Evolutionary conservation across 2,329 filamentous ascomycete genomes (phyloP).

Genomic region (Alternaria sp.): DNA sequence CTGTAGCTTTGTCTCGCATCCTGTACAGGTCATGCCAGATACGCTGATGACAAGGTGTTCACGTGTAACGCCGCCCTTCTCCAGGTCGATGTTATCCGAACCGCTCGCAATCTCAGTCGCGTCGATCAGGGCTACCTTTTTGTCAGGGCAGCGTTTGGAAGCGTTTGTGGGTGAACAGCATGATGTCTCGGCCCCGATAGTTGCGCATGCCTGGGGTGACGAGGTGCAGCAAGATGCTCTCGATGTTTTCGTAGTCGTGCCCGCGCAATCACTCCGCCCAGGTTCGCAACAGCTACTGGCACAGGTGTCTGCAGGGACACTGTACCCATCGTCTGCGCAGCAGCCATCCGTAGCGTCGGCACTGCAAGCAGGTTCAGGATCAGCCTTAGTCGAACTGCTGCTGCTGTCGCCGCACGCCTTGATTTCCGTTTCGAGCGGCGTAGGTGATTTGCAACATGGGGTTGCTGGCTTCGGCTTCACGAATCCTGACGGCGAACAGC

Average conservation of each 20-base stretch:
- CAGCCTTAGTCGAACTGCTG: not conserved
- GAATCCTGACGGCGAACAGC: conserved; percentile 11
- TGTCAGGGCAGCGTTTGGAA: not conserved
- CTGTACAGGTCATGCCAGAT: conserved; percentile 77
- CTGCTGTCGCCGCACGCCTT: not conserved
- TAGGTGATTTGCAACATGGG: not conserved
- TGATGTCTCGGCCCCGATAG: not conserved
- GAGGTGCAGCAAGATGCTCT: not conserved
- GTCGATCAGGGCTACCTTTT: not conserved
- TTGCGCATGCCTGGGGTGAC: not conserved
- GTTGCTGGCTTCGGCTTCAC: not conserved
- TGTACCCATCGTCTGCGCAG: not conserved
- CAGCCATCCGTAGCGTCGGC: not conserved
- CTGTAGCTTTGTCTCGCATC: conserved; percentile 72
- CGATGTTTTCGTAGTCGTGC: not conserved
- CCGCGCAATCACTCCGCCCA: not conserved
- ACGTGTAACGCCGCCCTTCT: conserved; percentile 30
- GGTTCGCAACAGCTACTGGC: not conserved
- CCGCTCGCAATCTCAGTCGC: not conserved
- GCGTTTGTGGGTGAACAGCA: not conserved
- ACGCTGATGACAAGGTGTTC: conserved; percentile 70
- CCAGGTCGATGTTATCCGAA: conserved; percentile 23
- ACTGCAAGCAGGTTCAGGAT: not conserved
- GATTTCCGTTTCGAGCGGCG: not conserved
- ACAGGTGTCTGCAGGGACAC: conserved; percentile 7